phyloP scores from a whole-genome alignment of 129 eudicot genomes.

The Helianthus annuus region HanXRQr2.0-SUNRISE NC_035448.2:19033765-19034264 shows the following conservation, averaged over 20 bases:
- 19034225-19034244: not conserved
- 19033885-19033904: constrained; percentile 73
- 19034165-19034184: constrained; percentile 83
- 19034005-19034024: constrained; percentile 11
- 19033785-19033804: constrained; percentile 98
- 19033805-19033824: constrained; percentile 37
- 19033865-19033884: not conserved
- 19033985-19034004: not conserved
- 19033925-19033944: constrained; percentile 96
- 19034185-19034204: constrained; percentile 32
- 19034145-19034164: constrained; percentile 89
- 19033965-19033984: not conserved
- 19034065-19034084: constrained; percentile 99
- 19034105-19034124: constrained; percentile 36
- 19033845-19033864: not conserved
- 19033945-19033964: constrained; percentile 55
- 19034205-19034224: not conserved
- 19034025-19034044: constrained; percentile 31
- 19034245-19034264: not conserved
- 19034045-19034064: constrained; percentile 90
- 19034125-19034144: constrained; percentile 86
- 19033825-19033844: not conserved
- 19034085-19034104: constrained; percentile 54
- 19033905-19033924: constrained; percentile 86
- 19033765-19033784: constrained; percentile 96